A percentile compares a stretch with the other conserved stretches of the same genome.
phyloP scores from a whole-genome alignment of 1,139 yeast species.

The Debaryomyces sp. region DNA sequence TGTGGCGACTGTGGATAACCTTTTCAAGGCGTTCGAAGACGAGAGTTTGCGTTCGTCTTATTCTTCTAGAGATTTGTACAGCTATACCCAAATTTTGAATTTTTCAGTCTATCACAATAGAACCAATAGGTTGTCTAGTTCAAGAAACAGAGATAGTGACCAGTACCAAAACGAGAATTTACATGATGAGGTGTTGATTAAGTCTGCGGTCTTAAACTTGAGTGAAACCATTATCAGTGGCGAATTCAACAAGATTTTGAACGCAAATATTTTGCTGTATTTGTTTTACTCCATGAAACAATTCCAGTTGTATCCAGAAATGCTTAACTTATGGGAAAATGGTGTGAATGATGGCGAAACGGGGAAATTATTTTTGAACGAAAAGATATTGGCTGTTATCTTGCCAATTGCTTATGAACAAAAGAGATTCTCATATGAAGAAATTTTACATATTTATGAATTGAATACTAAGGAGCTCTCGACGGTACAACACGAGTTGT shows the following conservation, averaged over 20 bases:
- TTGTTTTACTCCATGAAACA: constrained; percentile 40
- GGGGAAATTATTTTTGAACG: constrained; percentile 42
- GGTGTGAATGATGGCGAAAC: constrained; percentile 40
- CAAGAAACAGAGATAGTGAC: constrained; percentile 45
- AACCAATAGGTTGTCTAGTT: constrained; percentile 32
- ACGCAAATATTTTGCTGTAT: constrained; percentile 21
- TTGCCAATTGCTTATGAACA: constrained; percentile 68
- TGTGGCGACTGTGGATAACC: constrained; percentile 23
- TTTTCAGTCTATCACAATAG: constrained; percentile 33
- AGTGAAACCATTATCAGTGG: constrained; percentile 36
- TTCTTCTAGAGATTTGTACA: constrained; percentile 27
- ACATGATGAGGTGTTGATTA: constrained; percentile 34
- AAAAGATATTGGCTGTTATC: constrained; percentile 68
- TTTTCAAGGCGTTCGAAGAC: constrained; percentile 31
- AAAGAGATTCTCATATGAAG: constrained; percentile 64
- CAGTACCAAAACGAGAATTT: constrained; percentile 29
- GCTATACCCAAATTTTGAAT: constrained; percentile 30
- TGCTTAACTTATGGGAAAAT: constrained; percentile 45
- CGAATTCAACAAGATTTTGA: constrained; percentile 30
- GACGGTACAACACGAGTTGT: constrained; percentile 28
- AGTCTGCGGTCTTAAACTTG: constrained; percentile 36
- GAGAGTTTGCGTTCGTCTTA: constrained; percentile 28
- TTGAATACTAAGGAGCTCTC: constrained; percentile 30
- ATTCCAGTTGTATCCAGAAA: constrained; percentile 36
- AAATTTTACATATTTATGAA: constrained; percentile 42